A percentile compares a stretch with the other conserved stretches of the same genome.
Conservation (phyloP, 805 yeast genomes). For the Zygosaccharomyces gambellarensis region DNA sequence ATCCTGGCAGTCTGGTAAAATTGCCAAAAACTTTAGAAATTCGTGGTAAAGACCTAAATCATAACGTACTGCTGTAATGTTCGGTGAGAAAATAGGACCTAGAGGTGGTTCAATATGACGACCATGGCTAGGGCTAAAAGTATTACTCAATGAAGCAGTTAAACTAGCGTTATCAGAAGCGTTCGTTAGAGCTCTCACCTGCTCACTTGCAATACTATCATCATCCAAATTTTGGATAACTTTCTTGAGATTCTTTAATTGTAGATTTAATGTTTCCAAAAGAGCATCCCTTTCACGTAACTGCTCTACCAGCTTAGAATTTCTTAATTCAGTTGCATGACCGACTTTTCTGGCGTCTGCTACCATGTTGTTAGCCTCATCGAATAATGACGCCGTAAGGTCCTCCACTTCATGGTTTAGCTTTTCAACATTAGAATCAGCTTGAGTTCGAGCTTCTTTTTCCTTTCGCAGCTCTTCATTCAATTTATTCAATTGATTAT, state of each 20-base stretch:
- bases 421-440: conserved; percentile 55
- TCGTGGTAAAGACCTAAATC: conserved; percentile 38
- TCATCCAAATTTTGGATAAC: conserved; percentile 49
- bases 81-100: conserved; percentile 38
- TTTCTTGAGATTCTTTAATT: conserved; percentile 60
- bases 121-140: conserved; percentile 13
- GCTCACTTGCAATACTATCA: conserved; percentile 17
- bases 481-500: conserved; percentile 34
- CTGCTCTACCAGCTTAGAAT: conserved; percentile 48
- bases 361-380: conserved; percentile 83
- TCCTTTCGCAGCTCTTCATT: conserved; percentile 29
- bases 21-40: conserved; percentile 37
- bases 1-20: conserved; percentile 32
- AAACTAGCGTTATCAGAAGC: conserved; percentile 13
- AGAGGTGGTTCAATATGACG: conserved; percentile 7
- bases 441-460: conserved; percentile 39
- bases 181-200: conserved; percentile 10
- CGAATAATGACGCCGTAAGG: conserved; percentile 67
- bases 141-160: conserved; percentile 21
- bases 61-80: conserved; percentile 39
- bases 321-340: conserved; percentile 54
- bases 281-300: conserved; percentile 65
- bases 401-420: conserved; percentile 76
- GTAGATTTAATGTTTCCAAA: conserved; percentile 59
- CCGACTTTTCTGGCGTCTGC: conserved; percentile 68